Conservation (phyloP, 371 early-diverging fungal genomes). For the Nematocida sp. region DNA sequence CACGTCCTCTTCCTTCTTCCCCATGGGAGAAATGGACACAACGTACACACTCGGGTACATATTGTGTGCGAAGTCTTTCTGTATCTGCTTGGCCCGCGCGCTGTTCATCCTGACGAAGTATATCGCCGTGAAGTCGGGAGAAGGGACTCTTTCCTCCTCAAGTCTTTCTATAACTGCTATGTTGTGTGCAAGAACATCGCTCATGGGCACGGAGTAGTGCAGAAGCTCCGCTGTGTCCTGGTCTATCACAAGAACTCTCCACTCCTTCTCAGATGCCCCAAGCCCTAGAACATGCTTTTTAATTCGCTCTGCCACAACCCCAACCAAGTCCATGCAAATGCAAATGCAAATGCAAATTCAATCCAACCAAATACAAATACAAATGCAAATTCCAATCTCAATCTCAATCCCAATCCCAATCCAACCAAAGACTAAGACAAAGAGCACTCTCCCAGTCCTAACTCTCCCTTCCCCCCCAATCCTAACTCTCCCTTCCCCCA, state of each 20-base stretch:
- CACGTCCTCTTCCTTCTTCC: background rate
- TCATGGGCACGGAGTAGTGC: conserved; percentile 56
- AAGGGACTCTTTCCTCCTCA: conserved; percentile 45
- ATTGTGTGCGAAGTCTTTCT: conserved; percentile 55
- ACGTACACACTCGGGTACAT: conserved; percentile 53
- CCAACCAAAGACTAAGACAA: too few relatives aligned
- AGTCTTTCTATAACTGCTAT: conserved; percentile 56
- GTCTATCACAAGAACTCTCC: conserved; percentile 62
- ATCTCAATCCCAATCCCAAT: too few relatives aligned
- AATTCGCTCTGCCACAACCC: conserved; percentile 55
- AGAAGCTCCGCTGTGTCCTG: conserved; percentile 58
- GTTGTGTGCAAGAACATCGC: conserved; percentile 60
- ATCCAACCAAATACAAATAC: too few relatives aligned
- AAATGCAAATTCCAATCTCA: too few relatives aligned
- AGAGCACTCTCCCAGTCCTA: too few relatives aligned
- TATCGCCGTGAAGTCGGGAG: conserved; percentile 59
- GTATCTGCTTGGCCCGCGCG: conserved; percentile 49
- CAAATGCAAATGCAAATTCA: too few relatives aligned
- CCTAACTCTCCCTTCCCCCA: too few relatives aligned
- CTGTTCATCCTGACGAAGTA: conserved; percentile 58
- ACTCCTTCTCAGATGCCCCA: conserved; percentile 46
- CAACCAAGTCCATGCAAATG: conserved; percentile 57
- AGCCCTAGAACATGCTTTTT: conserved; percentile 52
- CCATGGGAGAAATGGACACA: background rate
- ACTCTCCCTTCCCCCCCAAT: too few relatives aligned